Conservation (phyloP, 805 yeast genomes). For the Wickerhamomyces canadensis region DNA sequence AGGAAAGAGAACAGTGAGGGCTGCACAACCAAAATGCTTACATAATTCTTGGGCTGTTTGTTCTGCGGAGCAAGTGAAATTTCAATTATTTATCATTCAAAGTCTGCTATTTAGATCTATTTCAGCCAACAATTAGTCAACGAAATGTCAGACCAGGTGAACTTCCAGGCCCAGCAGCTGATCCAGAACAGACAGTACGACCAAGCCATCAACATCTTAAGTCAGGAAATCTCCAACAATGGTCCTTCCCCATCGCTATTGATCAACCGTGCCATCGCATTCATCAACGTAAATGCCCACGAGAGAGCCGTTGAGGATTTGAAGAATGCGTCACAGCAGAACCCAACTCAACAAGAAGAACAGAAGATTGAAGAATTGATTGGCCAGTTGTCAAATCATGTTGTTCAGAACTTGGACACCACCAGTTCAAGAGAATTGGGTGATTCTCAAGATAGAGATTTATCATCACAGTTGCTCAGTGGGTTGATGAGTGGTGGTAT, state of each 20-base stretch:
- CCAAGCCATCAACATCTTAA: conserved; percentile 3
- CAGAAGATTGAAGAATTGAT: conserved; percentile 18
- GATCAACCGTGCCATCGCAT: conserved; percentile 20
- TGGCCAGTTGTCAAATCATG: conserved; percentile 16
- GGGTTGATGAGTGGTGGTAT: conserved; percentile 19
- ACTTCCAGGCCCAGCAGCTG: conserved; percentile 10
- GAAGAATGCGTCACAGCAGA: conserved; percentile 16
- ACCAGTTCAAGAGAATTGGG: conserved; percentile 17
- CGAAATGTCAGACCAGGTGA: conserved; percentile 7
- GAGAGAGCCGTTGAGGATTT: conserved; percentile 20
- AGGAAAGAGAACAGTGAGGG: no score
- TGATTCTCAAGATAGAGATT: conserved; percentile 14
- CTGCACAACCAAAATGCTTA: no score
- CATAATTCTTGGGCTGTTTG: no score
- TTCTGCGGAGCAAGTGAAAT: no score
- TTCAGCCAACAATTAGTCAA: no score
- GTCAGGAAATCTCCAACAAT: not conserved
- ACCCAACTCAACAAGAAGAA: conserved; percentile 16
- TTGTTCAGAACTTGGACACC: conserved; percentile 16
- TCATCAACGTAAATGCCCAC: conserved; percentile 11
- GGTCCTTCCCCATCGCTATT: conserved; percentile 16
- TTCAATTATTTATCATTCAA: no score
- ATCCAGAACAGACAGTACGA: conserved; percentile 1
- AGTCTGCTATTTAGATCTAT: no score
- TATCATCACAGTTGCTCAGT: conserved; percentile 14